A percentile compares a stretch with the other conserved stretches of the same genome.
These are phyloP conservation scores for Leucaena leucocephala DNA, from an alignment of 306 rosid species.

Conservation along the genomic window DNA sequence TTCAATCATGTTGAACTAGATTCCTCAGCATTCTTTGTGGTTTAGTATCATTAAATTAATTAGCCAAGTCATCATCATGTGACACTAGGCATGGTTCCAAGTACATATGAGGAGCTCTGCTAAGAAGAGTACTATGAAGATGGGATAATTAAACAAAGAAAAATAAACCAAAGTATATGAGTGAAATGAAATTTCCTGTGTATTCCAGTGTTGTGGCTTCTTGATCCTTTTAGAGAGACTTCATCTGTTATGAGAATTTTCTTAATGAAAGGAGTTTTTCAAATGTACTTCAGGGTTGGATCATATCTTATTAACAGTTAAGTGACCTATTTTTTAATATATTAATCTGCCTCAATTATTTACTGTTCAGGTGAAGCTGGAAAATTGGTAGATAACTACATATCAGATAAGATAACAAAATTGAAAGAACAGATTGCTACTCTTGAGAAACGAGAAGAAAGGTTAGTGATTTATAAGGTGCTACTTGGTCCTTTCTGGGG, in stretches of 20 bases:
- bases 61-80: neutral
- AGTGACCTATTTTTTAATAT: slow-evolving; percentile 8
- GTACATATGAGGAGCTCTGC: neutral
- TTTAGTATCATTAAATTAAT: too few relatives aligned
- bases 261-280: slow-evolving; percentile 5
- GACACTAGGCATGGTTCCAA: neutral
- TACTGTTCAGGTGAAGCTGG: slow-evolving; percentile 78
- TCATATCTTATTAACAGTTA: slow-evolving; percentile 9
- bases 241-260: slow-evolving; percentile 20
- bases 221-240: slow-evolving; percentile 13
- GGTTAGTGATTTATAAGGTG: slow-evolving; percentile 49
- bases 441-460: slow-evolving; percentile 95
- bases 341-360: slow-evolving; percentile 31
- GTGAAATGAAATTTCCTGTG: slow-evolving; percentile 26
- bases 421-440: slow-evolving; percentile 93
- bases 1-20: neutral
- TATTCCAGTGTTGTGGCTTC: slow-evolving; percentile 2
- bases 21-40: neutral
- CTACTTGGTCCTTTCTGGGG: slow-evolving; percentile 16
- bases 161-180: neutral
- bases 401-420: slow-evolving; percentile 79
- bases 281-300: slow-evolving; percentile 9
- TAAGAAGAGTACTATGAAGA: slow-evolving; percentile 5
- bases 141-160: slow-evolving; percentile 2
- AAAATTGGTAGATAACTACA: slow-evolving; percentile 77